Conservation (phyloP, 164 flowering plant species). For the Vitis cinerea region DNA sequence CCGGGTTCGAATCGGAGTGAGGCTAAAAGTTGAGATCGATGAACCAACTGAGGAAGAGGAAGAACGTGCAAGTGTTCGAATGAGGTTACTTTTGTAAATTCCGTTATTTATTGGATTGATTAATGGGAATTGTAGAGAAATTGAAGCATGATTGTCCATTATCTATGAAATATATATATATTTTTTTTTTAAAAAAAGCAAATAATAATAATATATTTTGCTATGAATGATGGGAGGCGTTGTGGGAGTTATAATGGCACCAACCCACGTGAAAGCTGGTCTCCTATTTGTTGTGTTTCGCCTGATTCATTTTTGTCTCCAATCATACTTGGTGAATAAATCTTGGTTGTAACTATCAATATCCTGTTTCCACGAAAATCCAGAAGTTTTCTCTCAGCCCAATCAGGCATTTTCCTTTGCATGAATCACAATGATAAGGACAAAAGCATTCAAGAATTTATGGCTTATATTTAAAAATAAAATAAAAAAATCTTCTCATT, state of each 20-base stretch:
- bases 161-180: background rate
- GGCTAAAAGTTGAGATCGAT: background rate
- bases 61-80: too few relatives aligned
- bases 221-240: constrained; percentile 3
- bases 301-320: constrained; percentile 7
- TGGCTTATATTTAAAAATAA: too few relatives aligned
- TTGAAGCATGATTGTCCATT: constrained; percentile 9
- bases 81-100: constrained; percentile 29
- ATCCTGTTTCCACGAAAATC: too few relatives aligned
- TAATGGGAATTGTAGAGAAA: constrained; percentile 25
- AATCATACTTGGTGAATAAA: background rate
- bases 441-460: too few relatives aligned
- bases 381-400: too few relatives aligned
- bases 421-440: too few relatives aligned
- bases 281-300: constrained; percentile 9
- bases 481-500: too few relatives aligned
- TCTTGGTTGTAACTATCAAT: too few relatives aligned
- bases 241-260: constrained; percentile 21
- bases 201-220: background rate
- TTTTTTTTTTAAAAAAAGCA: too few relatives aligned
- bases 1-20: constrained; percentile 54
- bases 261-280: constrained; percentile 16
- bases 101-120: constrained; percentile 24
- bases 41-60: background rate
- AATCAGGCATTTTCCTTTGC: too few relatives aligned